Evolutionary conservation across 345 rosid genomes (phyloP).

Genomic region (Iberis pinnata): DNA sequence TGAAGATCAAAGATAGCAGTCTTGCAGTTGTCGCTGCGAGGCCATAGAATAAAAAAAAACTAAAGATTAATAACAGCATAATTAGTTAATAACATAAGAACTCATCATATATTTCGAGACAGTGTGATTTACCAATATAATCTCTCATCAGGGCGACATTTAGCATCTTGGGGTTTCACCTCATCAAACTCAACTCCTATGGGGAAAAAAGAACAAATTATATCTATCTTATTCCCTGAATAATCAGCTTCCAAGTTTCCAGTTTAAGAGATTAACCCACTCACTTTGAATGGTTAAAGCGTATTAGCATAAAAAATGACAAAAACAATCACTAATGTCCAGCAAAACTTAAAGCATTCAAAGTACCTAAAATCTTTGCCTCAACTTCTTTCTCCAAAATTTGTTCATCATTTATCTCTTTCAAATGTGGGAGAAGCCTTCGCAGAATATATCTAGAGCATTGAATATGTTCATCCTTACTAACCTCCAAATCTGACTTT

Average conservation of each 20-base stretch:
- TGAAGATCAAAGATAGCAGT: constrained; percentile 54
- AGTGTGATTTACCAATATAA: constrained; percentile 39
- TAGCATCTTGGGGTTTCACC: constrained; percentile 4
- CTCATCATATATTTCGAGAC: not conserved
- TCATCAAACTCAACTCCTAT: constrained; percentile 21
- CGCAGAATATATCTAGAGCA: constrained; percentile 34
- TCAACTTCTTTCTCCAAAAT: constrained; percentile 38
- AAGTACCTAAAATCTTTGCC: constrained; percentile 42
- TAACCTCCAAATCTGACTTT: not conserved
- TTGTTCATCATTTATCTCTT: constrained; percentile 44
- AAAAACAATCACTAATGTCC: not conserved
- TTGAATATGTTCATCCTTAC: constrained; percentile 20
- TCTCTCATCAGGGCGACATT: constrained; percentile 32
- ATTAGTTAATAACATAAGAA: not conserved
- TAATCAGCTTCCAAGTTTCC: not conserved
- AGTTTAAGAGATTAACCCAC: not conserved
- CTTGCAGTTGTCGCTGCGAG: constrained; percentile 48
- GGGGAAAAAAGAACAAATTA: not conserved
- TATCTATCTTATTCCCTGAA: not conserved
- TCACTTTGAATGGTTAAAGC: not conserved
- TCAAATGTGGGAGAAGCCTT: constrained; percentile 43
- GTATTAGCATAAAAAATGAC: not conserved
- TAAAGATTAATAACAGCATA: not conserved
- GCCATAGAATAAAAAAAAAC: not conserved
- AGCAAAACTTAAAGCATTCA: not conserved